Evolutionary conservation across 148 eudicot genomes (phyloP).

Genomic region (Tetragonia tetragonoides): DNA sequence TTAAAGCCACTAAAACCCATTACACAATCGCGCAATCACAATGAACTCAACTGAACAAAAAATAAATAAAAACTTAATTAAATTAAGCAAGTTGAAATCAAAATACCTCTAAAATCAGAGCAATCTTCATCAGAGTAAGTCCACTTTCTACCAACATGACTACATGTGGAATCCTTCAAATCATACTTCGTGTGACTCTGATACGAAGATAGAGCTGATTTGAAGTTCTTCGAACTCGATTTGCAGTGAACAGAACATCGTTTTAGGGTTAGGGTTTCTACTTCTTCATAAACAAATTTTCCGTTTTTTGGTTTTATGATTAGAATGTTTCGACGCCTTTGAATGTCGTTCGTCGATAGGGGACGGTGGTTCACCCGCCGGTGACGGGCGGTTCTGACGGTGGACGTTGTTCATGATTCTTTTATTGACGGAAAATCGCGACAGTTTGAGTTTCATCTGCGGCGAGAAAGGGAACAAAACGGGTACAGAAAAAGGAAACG

Average conservation of each 20-base stretch:
- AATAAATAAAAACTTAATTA: neutral
- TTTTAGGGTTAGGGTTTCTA: conserved; percentile 27
- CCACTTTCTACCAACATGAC: conserved; percentile 38
- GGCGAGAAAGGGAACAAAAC: no score
- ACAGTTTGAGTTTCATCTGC: no score
- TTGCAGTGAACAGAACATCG: neutral
- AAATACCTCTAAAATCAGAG: conserved; percentile 37
- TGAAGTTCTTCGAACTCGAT: conserved; percentile 2
- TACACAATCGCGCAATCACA: neutral
- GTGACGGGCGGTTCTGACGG: no score
- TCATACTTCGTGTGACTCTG: neutral
- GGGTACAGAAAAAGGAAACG: no score
- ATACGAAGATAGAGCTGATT: conserved; percentile 24
- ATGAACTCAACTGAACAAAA: neutral
- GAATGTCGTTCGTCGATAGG: neutral
- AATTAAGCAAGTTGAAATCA: neutral
- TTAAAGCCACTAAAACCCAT: neutral
- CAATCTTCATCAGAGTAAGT: conserved; percentile 33
- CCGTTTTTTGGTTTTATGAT: conserved; percentile 21
- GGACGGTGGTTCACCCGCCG: no score
- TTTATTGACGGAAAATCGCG: no score
- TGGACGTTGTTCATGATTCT: no score
- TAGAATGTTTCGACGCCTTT: conserved; percentile 10
- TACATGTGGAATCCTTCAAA: conserved; percentile 6
- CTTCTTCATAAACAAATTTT: conserved; percentile 21